Conservation (phyloP, 768 basidiomycete species). For the Trametes maxima region DNA sequence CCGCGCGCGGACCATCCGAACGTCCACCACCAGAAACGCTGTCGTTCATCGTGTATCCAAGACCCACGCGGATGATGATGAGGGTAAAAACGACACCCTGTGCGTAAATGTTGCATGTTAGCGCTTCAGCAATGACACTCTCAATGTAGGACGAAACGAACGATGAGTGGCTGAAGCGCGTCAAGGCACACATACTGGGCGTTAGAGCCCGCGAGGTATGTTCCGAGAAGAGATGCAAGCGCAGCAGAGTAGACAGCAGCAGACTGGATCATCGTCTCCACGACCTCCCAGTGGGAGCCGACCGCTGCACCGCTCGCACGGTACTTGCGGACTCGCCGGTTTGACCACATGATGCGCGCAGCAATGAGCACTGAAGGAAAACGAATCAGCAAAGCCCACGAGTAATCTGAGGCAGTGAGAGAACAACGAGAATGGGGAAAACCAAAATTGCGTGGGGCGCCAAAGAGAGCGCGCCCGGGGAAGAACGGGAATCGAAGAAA, state of each 20-base stretch:
- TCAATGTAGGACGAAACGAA: background rate
- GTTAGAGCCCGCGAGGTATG: constrained; percentile 23
- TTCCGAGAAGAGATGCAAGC: constrained; percentile 18
- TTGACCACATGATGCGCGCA: constrained; percentile 19
- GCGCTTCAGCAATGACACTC: background rate
- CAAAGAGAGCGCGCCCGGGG: background rate
- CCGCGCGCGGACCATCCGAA: background rate
- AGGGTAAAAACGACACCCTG: constrained; percentile 23
- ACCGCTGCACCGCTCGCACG: constrained; percentile 6
- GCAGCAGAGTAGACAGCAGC: constrained; percentile 23
- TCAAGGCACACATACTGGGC: constrained; percentile 22
- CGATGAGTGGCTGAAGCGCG: constrained; percentile 22
- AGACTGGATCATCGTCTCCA: constrained; percentile 22
- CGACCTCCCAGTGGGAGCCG: constrained; percentile 16
- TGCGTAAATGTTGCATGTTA: background rate
- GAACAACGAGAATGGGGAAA: background rate
- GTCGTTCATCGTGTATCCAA: constrained; percentile 23
- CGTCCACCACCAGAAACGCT: background rate
- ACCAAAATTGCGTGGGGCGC: background rate
- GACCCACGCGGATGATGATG: constrained; percentile 23
- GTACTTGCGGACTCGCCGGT: constrained; percentile 13
- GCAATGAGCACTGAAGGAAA: constrained; percentile 16
- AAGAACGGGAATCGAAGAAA: background rate
- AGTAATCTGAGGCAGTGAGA: background rate
- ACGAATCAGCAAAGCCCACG: background rate